Base-by-base conservation (phyloP, 495 filamentous ascomycete species). In the Recurvomyces mirabilis region DNA sequence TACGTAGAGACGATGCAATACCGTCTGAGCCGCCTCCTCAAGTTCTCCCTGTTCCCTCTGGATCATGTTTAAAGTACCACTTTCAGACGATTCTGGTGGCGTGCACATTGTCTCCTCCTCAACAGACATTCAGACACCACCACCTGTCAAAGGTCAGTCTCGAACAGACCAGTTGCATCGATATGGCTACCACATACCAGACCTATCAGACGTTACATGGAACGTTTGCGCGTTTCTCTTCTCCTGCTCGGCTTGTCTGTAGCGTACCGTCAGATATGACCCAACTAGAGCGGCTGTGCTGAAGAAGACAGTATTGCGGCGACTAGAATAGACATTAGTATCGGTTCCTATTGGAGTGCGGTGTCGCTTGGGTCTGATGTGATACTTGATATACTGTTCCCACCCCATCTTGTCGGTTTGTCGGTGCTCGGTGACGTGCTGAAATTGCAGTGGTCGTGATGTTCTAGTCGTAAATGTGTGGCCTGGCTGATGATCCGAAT, bases 301-400 rank as follows among this genome's bases (percentile, higher is more conserved):
- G 39, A 49, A 36, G 29, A 49, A 20, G 29, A 38, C 24, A n/a
- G 39, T 49, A 34, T 43, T 49, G 9, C 46, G 40, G 21, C 46
- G 38, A 33, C 46, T 49, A 19, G 14, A 21, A 40, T 14, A 23
- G 15, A 24, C 21, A 23, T 5, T 9, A 5, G 26, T 2, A 3
- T 40, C n/a, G n/a, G n/a, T n/a, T n/a, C n/a, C n/a, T n/a, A n/a
- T n/a, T n/a, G n/a, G n/a, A n/a, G n/a, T n/a, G n/a, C n/a, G n/a
- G n/a, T n/a, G n/a, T n/a, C n/a, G n/a, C n/a, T n/a, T n/a, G 3
- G 15, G 13, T 20, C n/a, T 20, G 23, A 15, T 13, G 14, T 14
- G 21, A 11, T 5, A 40, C 37, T 26, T 40, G 37, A 40, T 40
- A 23, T 24, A 26, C 21, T 40, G 37, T 15, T 40, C 14, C 37